Conservation (phyloP, 352 stramenopile species). For the Globisporangium apiculatum region DNA sequence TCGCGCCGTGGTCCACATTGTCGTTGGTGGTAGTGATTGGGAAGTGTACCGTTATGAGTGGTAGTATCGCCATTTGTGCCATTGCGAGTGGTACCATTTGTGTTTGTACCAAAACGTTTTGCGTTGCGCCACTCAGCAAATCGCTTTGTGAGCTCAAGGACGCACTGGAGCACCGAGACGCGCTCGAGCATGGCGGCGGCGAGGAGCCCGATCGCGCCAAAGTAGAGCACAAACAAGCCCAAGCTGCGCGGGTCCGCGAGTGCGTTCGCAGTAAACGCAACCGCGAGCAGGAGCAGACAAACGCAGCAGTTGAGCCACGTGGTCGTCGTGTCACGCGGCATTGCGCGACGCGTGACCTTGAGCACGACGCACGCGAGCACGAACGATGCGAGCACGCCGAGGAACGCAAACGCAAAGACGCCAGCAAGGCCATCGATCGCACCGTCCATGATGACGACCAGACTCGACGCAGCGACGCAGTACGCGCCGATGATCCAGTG, state of each 20-base stretch:
- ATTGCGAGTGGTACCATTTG: too few relatives aligned
- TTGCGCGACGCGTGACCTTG: conserved; percentile 67
- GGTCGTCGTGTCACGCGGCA: conserved; percentile 59
- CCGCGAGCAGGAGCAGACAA: conserved; percentile 37
- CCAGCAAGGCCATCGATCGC: conserved; percentile 51
- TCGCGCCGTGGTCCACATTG: too few relatives aligned
- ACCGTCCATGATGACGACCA: conserved; percentile 46
- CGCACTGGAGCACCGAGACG: conserved; percentile 38
- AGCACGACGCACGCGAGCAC: conserved; percentile 58
- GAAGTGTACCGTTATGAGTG: too few relatives aligned
- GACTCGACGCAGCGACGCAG: conserved; percentile 37
- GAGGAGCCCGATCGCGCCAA: conserved; percentile 35
- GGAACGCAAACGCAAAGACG: conserved; percentile 75
- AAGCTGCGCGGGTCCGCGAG: conserved; percentile 36
- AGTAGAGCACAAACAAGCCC: conserved; percentile 57
- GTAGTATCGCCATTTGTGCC: too few relatives aligned
- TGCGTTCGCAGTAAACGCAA: conserved; percentile 46
- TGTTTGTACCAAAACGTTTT: background rate
- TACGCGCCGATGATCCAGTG: conserved; percentile 58
- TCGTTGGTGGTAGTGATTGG: too few relatives aligned
- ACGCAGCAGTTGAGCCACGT: conserved; percentile 58
- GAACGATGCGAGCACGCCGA: conserved; percentile 70
- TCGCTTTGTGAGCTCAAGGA: conserved; percentile 39
- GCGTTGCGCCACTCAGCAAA: conserved; percentile 14
- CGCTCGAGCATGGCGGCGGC: conserved; percentile 60